A percentile compares a stretch with the other conserved stretches of the same genome.
phyloP scores from a whole-genome alignment of 495 filamentous ascomycete species.

The Aspergillus ellipticus region DNA sequence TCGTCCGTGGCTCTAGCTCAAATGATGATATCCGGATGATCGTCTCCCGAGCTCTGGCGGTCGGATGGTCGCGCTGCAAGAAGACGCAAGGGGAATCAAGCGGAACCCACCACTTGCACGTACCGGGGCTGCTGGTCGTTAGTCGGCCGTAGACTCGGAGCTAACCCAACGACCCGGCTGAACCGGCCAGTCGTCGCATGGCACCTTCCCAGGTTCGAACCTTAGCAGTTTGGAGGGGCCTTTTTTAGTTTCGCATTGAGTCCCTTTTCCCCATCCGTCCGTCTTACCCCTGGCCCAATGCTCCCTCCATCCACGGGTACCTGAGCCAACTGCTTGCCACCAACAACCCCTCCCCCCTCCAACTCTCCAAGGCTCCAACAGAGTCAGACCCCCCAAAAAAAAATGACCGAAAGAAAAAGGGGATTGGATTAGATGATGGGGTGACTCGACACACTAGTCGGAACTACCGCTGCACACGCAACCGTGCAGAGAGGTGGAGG shows the following conservation, averaged over 20 bases:
- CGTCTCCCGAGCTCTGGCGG: constrained; percentile 13
- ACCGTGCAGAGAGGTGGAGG: background rate
- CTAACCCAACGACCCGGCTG: background rate
- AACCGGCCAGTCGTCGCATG: background rate
- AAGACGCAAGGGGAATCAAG: constrained; percentile 13
- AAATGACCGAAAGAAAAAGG: too few relatives aligned
- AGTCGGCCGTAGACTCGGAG: background rate
- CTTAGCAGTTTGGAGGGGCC: too few relatives aligned
- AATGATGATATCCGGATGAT: constrained; percentile 18
- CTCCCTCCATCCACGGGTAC: background rate
- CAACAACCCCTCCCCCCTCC: background rate
- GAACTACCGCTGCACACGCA: background rate
- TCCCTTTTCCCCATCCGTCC: constrained; percentile 6
- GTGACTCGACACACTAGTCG: background rate
- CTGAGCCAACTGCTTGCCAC: background rate
- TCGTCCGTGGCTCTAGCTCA: background rate
- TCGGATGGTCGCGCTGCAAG: constrained; percentile 7
- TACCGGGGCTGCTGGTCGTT: background rate
- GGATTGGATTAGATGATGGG: background rate
- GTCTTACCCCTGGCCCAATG: constrained; percentile 16
- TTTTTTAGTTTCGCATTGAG: constrained; percentile 1
- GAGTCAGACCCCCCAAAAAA: too few relatives aligned
- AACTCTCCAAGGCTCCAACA: background rate
- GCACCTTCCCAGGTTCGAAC: background rate
- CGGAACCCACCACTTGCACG: constrained; percentile 19